A percentile compares a stretch with the other conserved stretches of the same genome.
Conservation (phyloP, 2,329 filamentous ascomycete genomes). For the Tolypocladium tundrense region DNA sequence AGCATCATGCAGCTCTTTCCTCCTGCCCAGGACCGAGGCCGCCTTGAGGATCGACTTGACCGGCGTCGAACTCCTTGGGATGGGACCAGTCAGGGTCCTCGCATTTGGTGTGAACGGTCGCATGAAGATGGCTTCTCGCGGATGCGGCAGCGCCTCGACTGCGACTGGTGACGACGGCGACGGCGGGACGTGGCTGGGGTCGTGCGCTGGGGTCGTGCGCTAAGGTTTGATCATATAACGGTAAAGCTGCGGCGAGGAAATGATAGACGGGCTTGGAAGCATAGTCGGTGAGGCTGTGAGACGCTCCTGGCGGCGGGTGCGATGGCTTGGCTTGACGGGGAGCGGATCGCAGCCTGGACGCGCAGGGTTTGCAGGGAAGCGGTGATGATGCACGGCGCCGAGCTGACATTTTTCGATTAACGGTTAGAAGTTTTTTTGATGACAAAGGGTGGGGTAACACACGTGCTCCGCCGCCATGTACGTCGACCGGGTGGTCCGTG, state of each 20-base stretch:
- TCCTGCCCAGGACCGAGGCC: conserved; percentile 31
- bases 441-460: conserved; percentile 14
- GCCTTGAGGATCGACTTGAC: conserved; percentile 45
- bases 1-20: conserved; percentile 33
- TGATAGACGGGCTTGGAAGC: background rate
- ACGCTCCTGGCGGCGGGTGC: background rate
- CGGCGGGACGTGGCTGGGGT: background rate
- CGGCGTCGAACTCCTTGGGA: conserved; percentile 25
- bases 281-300: background rate
- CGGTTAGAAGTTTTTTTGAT: conserved; percentile 15
- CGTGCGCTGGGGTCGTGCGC: background rate
- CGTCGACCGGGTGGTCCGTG: background rate
- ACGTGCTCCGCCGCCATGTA: conserved; percentile 15
- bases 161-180: background rate
- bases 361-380: background rate
- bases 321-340: background rate
- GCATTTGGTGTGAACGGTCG: conserved; percentile 24
- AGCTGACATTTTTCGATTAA: conserved; percentile 9
- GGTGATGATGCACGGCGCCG: conserved; percentile 7
- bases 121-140: conserved; percentile 8
- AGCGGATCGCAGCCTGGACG: background rate
- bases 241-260: background rate
- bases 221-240: background rate
- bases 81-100: conserved; percentile 21
- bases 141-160: background rate